Conservation (phyloP, 495 filamentous ascomycete genomes). For the Hyaloscypha variabilis region DNA sequence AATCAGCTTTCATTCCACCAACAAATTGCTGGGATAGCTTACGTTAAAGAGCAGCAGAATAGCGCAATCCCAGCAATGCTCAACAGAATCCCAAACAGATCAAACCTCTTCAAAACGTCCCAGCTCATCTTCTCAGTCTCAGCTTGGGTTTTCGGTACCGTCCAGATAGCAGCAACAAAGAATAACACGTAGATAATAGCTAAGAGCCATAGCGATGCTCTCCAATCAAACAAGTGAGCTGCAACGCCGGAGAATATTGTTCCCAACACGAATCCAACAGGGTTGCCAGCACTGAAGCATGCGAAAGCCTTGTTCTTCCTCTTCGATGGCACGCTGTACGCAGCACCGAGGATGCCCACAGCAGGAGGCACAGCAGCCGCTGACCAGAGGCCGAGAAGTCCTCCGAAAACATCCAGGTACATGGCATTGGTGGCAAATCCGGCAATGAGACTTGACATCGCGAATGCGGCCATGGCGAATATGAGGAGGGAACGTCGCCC, state of each 20-base stretch:
- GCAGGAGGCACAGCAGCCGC: conserved; percentile 70
- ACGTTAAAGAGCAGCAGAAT: conserved; percentile 67
- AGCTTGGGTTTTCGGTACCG: conserved; percentile 61
- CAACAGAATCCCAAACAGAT: conserved; percentile 62
- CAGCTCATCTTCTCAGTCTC: conserved; percentile 47
- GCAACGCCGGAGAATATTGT: conserved; percentile 67
- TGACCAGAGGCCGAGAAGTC: conserved; percentile 61
- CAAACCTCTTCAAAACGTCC: conserved; percentile 57
- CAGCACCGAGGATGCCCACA: conserved; percentile 65
- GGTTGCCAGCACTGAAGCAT: conserved; percentile 72
- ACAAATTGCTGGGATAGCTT: conserved; percentile 30
- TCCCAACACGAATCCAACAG: conserved; percentile 70
- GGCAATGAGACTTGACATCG: conserved; percentile 54
- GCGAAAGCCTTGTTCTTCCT: conserved; percentile 73
- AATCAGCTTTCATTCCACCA: conserved; percentile 18
- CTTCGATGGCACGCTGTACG: conserved; percentile 62
- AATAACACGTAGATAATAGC: conserved; percentile 65
- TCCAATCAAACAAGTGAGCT: conserved; percentile 63
- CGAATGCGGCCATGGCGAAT: conserved; percentile 61
- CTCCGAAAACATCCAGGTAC: conserved; percentile 65
- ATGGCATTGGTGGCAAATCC: conserved; percentile 66
- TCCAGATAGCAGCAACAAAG: conserved; percentile 59
- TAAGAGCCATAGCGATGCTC: conserved; percentile 62
- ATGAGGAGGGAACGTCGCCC: conserved; percentile 66
- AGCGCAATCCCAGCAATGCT: conserved; percentile 66